These are phyloP conservation scores for Peronospora destructor DNA, from an alignment of 352 stramenopile species.

Conservation along the genomic window DNA sequence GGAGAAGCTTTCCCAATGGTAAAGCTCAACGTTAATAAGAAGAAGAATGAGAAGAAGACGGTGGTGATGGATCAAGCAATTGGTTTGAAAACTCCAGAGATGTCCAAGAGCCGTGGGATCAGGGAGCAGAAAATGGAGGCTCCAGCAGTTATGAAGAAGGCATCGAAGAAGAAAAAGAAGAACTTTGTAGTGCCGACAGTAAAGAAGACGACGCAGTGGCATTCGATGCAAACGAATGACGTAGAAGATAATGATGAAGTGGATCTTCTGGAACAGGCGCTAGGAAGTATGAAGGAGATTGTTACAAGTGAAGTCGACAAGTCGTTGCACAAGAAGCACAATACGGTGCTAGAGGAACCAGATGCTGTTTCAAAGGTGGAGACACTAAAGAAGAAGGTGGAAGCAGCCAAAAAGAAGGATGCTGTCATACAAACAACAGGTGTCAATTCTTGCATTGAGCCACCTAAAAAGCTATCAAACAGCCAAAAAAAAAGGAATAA, in stretches of 20 bases:
- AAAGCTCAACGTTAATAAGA: slow-evolving; percentile 26
- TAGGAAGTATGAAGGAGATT: slow-evolving; percentile 35
- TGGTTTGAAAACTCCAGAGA: slow-evolving; percentile 8
- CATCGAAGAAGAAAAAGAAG: slow-evolving; percentile 8
- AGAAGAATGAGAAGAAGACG: slow-evolving; percentile 14
- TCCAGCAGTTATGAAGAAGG: background rate
- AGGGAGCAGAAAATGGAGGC: slow-evolving; percentile 4
- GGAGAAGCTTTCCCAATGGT: slow-evolving; percentile 31
- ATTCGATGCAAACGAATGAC: slow-evolving; percentile 7
- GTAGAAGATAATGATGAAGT: slow-evolving; percentile 12
- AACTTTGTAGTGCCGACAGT: background rate
- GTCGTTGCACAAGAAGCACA: slow-evolving; percentile 14
- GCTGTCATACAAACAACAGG: background rate
- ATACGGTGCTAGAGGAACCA: slow-evolving; percentile 2
- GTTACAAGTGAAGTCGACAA: slow-evolving; percentile 5
- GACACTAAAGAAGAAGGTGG: background rate
- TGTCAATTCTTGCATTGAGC: background rate
- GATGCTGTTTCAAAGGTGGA: slow-evolving; percentile 6
- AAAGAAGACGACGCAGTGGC: slow-evolving; percentile 12
- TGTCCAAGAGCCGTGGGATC: background rate
- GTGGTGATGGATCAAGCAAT: slow-evolving; percentile 8
- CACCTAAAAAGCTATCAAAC: slow-evolving; percentile 4
- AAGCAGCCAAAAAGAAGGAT: background rate
- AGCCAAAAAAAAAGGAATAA: slow-evolving; percentile 3
- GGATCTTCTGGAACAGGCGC: slow-evolving; percentile 31